Evolutionary conservation across 257 asterid genomes (phyloP), one percentile per base, ranked within the genome.

Genomic region (Paraleonurus japonicus): DNA sequence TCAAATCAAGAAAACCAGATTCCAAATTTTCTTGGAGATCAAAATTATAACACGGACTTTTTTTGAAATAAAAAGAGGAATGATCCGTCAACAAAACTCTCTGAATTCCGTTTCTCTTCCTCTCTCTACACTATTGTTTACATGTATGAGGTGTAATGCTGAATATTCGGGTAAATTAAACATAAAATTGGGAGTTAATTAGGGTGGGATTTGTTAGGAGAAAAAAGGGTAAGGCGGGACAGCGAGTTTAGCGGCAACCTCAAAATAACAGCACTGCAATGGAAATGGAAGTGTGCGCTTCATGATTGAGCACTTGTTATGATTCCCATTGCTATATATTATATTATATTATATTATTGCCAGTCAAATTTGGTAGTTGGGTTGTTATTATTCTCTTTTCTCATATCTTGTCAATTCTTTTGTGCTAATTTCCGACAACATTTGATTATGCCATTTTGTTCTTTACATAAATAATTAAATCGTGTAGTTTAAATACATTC

Each of bases 121-220:
- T 57, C 63, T 62, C 32, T 39, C 45, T 47, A 48, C 59, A 41
- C 17, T 47, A 61, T 57, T 61, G 0, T 48, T 65, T 27, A 17
- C 48, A 73, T 32, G 58, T 51, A 53, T 63, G 84, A 82, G 84
- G 81, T 73, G 82, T 81, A 77, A 76, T 24, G 77, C 71, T 62
- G 32, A 66, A 70, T 81, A 69, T 55, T 74, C 75, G 78, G 81
- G 37, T 59, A 63, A 72, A 62, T 41, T 11, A 33, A 33, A 67
- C 47, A 4, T 4, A 22, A 53, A 12, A 55, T 32, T 27, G 64
- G n/a, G 13, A 26, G 55, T 47, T 32, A 58, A 67, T 4, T 23
- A 37, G 39, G 12, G 15, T 17, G 43, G 12, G 27, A 9, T 33
- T 23, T 68, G 65, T 72, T 53, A 69, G 41, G 37, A 45, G 27